Evolutionary conservation across 768 basidiomycete genomes (phyloP), one percentile per base, ranked within the genome.

Genomic region (Cyclocybe cylindracea): DNA sequence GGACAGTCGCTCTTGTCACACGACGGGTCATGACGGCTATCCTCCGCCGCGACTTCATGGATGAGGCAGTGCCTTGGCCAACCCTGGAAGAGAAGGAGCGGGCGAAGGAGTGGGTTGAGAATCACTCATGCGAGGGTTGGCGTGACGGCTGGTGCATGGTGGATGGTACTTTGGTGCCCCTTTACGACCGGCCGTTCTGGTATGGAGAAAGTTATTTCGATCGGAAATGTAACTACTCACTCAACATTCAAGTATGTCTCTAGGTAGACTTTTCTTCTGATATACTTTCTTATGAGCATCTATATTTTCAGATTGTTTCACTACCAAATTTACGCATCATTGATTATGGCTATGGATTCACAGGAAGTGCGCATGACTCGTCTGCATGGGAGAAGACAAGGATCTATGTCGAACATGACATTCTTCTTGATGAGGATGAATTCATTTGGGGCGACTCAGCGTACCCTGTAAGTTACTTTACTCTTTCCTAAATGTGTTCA

Each of bases 381-480:
- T 66, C 68, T 7, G 70, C 62, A 4, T 73, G 54, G 48, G 44
- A 55, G n/a, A 43, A 59, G 29, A 66, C 70, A 0, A 35, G 54
- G 1, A 41, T 64, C 10, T 56, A 44, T 24, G 24, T 46, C 11
- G 47, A 69, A 5, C 58, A 66, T 48, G 48, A 51, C 0, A 46
- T 11, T 0, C 10, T 73, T 11, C 44, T 73, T 1, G 54, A 65
- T 2, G 59, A 60, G 0, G 49, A 50, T 42, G 72, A 74, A 45
- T 76, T 57, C 44, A 59, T 74, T 0, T 74, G 69, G 70, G 73
- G 61, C 24, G 71, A 76, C 47, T 71, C 69, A 3, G 69, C 74
- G 33, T 76, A 76, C 63, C 67, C 71, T n/a, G 65, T 72, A 40
- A 10, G 61, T 59, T 4, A 24, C 10, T 44, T 42, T 19, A 49